Base-by-base conservation (phyloP, 257 asterid species). In the Solanum paucissectum region DNA sequence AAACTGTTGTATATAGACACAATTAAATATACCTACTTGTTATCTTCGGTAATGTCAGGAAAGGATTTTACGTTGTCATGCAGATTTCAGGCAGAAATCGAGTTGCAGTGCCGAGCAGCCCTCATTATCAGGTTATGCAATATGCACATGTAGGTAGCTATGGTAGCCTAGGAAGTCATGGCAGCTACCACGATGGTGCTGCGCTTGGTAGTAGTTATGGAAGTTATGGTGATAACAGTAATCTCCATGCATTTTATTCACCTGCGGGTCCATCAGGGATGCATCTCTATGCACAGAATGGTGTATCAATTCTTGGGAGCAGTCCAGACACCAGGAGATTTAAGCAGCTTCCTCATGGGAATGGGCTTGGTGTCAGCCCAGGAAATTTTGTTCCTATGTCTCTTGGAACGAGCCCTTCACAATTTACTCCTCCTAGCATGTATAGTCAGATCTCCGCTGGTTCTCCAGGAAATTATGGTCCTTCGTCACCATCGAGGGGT, bases 321-420 rank as follows among this genome's bases (percentile, higher is more conserved):
- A 95, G 98, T 92, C 99, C 99, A 83, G 98, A 96, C 91, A 91
- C 98, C 27, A 96, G 98, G 92, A 97, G 96, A 86, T 89, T 94
- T 14, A 92, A 94, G 92, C 98, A 93, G 83, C 91, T 91, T 29
- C 90, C 98, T 34, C 98, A 93, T 72, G 96, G 93, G 87, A 91
- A 93, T 90, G 98, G 96, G 60, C 93, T 97, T 88, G 98, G 99
- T 92, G 93, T 94, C 90, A 97, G 98, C 91, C 98, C 98, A 34
- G 98, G 98, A 88, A 95, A 93, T 90, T 92, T 95, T 82, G 92
- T 93, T 40, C 98, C 98, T 4, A 95, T 96, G 99, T 96, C 99
- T 86, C 98, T 96, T 87, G 99, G 99, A 87, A 93, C 98, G 83
- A 97, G 99, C 91, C 99, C 99, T 89, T 97, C 98, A 44, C 99